phyloP scores from a whole-genome alignment of 2,329 filamentous ascomycete species.

The Juglanconis juglandina region DNA sequence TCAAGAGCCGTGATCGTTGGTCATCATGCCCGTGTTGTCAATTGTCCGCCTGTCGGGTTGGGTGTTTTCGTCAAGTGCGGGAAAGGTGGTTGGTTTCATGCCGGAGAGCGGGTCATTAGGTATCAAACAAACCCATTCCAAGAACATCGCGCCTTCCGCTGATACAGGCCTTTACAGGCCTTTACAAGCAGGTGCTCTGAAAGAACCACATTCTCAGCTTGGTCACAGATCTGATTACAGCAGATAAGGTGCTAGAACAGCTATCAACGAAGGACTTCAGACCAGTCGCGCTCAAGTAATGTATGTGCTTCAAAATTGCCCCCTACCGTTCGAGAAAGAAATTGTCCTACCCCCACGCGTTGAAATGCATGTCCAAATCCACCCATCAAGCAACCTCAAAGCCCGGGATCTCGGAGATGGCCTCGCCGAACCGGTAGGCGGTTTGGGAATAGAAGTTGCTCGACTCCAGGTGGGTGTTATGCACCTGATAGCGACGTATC shows the following conservation, averaged over 20 bases:
- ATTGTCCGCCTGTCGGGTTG: not conserved
- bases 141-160: not conserved
- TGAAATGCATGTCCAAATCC: no score
- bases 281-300: no score
- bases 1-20: not conserved
- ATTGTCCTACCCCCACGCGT: no score
- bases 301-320: no score
- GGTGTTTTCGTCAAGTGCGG: not conserved
- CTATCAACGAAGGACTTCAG: no score
- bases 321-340: no score
- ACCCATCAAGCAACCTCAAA: not conserved
- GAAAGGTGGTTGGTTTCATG: not conserved
- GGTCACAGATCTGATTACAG: no score
- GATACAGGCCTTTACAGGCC: not conserved
- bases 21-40: not conserved
- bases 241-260: no score
- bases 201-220: not conserved
- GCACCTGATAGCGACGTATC: not conserved
- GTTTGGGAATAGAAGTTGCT: conserved; percentile 38
- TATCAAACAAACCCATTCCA: not conserved
- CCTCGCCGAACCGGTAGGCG: conserved; percentile 43
- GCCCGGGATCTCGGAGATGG: not conserved
- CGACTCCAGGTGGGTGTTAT: conserved; percentile 39
- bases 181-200: not conserved
- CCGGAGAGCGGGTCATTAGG: not conserved